A percentile compares a stretch with the other conserved stretches of the same genome.
These are phyloP conservation scores for Claviceps fusiformis DNA, from an alignment of 2,329 filamentous ascomycete genomes.

Conservation along the genomic window DNA sequence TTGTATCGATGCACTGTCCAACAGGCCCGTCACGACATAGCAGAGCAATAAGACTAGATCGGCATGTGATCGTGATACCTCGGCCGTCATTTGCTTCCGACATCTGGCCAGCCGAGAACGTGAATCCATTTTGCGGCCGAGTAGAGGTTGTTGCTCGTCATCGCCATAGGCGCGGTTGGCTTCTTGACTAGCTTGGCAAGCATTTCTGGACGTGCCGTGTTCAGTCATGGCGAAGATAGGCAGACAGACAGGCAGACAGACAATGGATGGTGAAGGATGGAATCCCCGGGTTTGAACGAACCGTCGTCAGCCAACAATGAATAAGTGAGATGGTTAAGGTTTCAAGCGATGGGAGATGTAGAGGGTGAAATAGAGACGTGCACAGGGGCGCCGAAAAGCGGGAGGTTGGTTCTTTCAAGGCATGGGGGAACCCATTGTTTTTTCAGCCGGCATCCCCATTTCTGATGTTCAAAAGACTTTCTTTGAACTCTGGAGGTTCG, in stretches of 20 bases:
- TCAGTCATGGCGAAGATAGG: slow-evolving; percentile 3
- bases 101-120: slow-evolving; percentile 13
- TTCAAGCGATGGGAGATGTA: no score
- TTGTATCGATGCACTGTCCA: slow-evolving; percentile 63
- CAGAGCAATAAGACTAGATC: slow-evolving; percentile 58
- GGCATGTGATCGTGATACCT: slow-evolving; percentile 48
- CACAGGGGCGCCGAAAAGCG: background rate
- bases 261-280: background rate
- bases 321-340: background rate
- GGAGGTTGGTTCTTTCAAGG: background rate
- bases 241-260: background rate
- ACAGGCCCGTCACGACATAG: slow-evolving; percentile 64
- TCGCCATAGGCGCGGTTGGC: background rate
- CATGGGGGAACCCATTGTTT: background rate
- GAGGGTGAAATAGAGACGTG: no score
- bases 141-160: slow-evolving; percentile 18
- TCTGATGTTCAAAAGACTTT: background rate
- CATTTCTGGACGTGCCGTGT: slow-evolving; percentile 5
- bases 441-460: background rate
- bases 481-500: no score
- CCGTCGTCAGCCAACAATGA: background rate
- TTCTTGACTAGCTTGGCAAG: background rate
- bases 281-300: background rate
- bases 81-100: slow-evolving; percentile 22
- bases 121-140: slow-evolving; percentile 10